Conservation (phyloP, 163 green algal genomes). For the Chlorella variabilis region DNA sequence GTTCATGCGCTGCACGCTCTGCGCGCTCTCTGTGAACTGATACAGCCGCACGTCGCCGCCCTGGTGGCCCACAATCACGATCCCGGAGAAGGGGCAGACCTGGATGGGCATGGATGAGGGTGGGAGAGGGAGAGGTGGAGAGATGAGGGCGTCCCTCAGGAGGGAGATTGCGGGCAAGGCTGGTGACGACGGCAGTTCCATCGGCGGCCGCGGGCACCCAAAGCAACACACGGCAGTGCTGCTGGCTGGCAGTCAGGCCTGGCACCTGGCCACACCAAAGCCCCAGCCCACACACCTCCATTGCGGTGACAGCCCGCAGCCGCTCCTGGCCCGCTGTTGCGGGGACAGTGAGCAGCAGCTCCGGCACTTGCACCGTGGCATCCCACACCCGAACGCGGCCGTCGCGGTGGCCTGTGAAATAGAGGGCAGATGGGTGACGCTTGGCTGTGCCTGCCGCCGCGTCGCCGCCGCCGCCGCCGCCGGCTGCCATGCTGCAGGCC, state of each 20-base stretch:
- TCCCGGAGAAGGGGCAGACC: slow-evolving; percentile 50
- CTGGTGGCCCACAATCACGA: slow-evolving; percentile 57
- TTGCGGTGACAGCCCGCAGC: slow-evolving; percentile 49
- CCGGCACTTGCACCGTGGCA: slow-evolving; percentile 43
- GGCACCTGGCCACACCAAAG: neutral
- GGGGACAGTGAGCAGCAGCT: slow-evolving; percentile 50
- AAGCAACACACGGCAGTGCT: too few relatives aligned
- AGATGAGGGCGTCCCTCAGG: too few relatives aligned
- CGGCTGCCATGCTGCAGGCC: slow-evolving; percentile 15
- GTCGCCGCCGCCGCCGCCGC: neutral
- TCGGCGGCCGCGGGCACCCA: too few relatives aligned
- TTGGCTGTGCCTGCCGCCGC: neutral
- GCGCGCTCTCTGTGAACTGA: slow-evolving; percentile 51
- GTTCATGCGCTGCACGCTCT: slow-evolving; percentile 37
- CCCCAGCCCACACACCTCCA: slow-evolving; percentile 39
- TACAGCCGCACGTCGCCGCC: slow-evolving; percentile 60
- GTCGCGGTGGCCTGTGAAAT: slow-evolving; percentile 63
- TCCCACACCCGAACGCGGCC: slow-evolving; percentile 66
- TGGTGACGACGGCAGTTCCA: too few relatives aligned
- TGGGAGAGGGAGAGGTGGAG: too few relatives aligned
- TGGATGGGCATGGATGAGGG: neutral
- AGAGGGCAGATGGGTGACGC: slow-evolving; percentile 40
- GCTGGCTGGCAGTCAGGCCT: neutral
- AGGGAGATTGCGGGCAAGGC: too few relatives aligned
- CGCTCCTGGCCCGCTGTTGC: slow-evolving; percentile 45